Evolutionary conservation across 2,329 filamentous ascomycete genomes (phyloP).

Genomic region (Rutstroemia sydowiana): DNA sequence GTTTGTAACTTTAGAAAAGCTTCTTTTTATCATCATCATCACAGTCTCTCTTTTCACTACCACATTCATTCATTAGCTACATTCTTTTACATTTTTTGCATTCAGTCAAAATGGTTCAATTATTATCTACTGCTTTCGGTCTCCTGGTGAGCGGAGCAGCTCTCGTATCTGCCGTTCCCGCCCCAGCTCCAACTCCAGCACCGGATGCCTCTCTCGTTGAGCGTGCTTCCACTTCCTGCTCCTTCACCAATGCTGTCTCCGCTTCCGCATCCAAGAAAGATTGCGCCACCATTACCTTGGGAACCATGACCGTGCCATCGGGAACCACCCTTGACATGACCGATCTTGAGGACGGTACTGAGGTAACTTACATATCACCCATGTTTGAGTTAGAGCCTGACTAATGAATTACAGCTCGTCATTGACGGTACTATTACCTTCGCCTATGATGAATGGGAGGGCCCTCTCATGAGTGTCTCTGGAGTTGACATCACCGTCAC

Average conservation of each 20-base stretch:
- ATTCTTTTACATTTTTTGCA: slow-evolving; percentile 4
- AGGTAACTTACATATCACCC: slow-evolving; percentile 7
- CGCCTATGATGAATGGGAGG: slow-evolving; percentile 57
- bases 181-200: slow-evolving; percentile 21
- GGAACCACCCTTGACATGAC: slow-evolving; percentile 53
- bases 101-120: slow-evolving; percentile 21
- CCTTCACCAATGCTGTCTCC: slow-evolving; percentile 44
- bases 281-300: slow-evolving; percentile 48
- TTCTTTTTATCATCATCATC: background rate
- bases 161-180: slow-evolving; percentile 15
- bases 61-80: slow-evolving; percentile 2
- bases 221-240: slow-evolving; percentile 38
- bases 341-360: slow-evolving; percentile 41
- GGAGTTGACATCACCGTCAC: slow-evolving; percentile 20
- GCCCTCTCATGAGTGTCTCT: slow-evolving; percentile 47
- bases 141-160: slow-evolving; percentile 15
- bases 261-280: slow-evolving; percentile 42
- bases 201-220: slow-evolving; percentile 15
- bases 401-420: slow-evolving; percentile 35
- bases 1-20: background rate
- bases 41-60: background rate
- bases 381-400: background rate
- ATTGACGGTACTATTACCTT: slow-evolving; percentile 62
- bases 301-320: slow-evolving; percentile 48
- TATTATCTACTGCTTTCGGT: slow-evolving; percentile 16